Base-by-base conservation (phyloP, 805 yeast genomes). In the Saturnispora galanensis region DNA sequence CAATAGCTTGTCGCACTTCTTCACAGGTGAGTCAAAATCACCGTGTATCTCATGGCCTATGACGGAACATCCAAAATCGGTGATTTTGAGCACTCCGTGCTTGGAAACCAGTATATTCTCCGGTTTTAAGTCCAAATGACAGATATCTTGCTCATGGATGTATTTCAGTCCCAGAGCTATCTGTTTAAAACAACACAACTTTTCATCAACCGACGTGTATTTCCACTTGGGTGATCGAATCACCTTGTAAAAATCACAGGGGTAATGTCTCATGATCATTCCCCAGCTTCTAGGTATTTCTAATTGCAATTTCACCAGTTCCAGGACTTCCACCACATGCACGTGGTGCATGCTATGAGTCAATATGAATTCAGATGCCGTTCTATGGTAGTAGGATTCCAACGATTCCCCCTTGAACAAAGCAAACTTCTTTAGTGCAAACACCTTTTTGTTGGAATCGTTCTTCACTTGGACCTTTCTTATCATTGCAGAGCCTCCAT, bases 31-130 rank as follows among this genome's bases (percentile, higher is more conserved):
- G 0, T 59, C 52, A 16, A 72, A 63, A 59, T 82, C 75, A 1
- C 74, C 71, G 1, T 74, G 74, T 16, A 59, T 66, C 42, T 63
- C 71, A 58, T 78, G 81, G 13, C 80, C 84, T 56, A 74, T 74
- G 42, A 74, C 81, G 41, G 84, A 76, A 31, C 83, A 83, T 47
- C 93, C 93, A 59, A 82, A 83, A 65, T 83, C 93, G 30, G 87
- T 79, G 28, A 83, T 59, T 55, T 82, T 81, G 39, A 79, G 74
- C 31, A 79, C 56, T 2, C 89, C 90, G 50, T 70, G 67, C 10
- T 61, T 61, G 44, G 77, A 73, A n/a, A 83, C 53, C 45, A 83
- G 62, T 4, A 82, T 67, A 55, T 83, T 83, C 54, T 83, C 89
- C 0, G 89, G 88, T 59, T 83, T 83, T 54, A 83, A 64, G 65